Conservation (phyloP, 2,329 filamentous ascomycete species). For the Huntiella omanensis region DNA sequence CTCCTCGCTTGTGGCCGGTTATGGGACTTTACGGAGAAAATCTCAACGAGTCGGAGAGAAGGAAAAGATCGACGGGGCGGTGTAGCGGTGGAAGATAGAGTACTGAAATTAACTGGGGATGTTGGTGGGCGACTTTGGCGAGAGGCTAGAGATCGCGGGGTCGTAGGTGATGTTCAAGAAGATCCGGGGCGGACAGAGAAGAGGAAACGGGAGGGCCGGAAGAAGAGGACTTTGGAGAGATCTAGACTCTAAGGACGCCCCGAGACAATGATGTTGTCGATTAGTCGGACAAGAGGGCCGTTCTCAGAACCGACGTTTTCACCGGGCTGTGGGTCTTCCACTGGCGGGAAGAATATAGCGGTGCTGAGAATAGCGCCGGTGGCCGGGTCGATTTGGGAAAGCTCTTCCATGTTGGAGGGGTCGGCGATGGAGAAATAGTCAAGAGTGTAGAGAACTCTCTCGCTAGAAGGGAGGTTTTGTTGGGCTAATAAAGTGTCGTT, state of each 20-base stretch:
- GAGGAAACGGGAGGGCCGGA: constrained; percentile 27
- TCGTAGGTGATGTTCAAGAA: constrained; percentile 28
- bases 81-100: constrained; percentile 66
- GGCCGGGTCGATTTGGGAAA: constrained; percentile 47
- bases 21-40: constrained; percentile 84
- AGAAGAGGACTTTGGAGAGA: constrained; percentile 30
- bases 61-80: constrained; percentile 95
- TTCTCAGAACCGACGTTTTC: constrained; percentile 60
- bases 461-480: constrained; percentile 32
- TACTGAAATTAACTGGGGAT: constrained; percentile 56
- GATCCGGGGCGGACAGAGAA: constrained; percentile 21
- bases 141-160: constrained; percentile 25
- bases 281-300: constrained; percentile 63
- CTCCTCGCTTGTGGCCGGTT: constrained; percentile 55
- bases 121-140: constrained; percentile 54
- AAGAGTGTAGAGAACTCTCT: constrained; percentile 58
- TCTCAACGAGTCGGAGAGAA: constrained; percentile 65
- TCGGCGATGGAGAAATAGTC: constrained; percentile 90
- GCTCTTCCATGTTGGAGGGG: constrained; percentile 62
- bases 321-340: constrained; percentile 48
- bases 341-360: constrained; percentile 71
- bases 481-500: constrained; percentile 40
- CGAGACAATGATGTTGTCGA: constrained; percentile 74
- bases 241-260: constrained; percentile 15
- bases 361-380: constrained; percentile 74